A percentile compares a stretch with the other conserved stretches of the same genome.
phyloP scores from a whole-genome alignment of 106 monocot species.

The Dendrobium nobile region DNA sequence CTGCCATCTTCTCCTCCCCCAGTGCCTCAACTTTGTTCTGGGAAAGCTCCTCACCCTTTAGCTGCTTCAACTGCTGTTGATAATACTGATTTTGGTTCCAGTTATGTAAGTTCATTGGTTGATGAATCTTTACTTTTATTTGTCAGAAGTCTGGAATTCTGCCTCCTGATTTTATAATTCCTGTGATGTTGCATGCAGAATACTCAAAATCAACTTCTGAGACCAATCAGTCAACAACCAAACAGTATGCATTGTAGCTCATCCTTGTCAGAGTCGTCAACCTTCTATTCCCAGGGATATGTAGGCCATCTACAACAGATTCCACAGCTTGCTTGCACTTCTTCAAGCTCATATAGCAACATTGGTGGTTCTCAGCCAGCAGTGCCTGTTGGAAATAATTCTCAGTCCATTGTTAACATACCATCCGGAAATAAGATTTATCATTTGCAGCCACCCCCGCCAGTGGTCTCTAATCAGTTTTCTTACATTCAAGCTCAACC shows the following conservation, averaged over 20 bases:
- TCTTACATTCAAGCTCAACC: constrained; percentile 58
- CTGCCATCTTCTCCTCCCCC: constrained; percentile 81
- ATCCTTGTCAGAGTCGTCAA: constrained; percentile 16
- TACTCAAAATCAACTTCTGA: constrained; percentile 24
- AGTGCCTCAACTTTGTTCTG: constrained; percentile 7
- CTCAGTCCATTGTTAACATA: constrained; percentile 11
- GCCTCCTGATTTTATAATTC: neutral
- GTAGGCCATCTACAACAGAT: constrained; percentile 32
- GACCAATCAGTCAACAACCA: constrained; percentile 18
- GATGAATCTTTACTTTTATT: too few species aligned
- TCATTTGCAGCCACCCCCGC: constrained; percentile 60
- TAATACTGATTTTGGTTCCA: constrained; percentile 10
- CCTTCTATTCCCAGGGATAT: constrained; percentile 40
- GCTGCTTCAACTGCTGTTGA: constrained; percentile 15
- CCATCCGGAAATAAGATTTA: constrained; percentile 39
- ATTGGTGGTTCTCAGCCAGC: constrained; percentile 21
- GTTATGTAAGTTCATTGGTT: constrained; percentile 36
- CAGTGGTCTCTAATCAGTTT: constrained; percentile 66
- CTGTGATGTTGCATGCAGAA: constrained; percentile 32
- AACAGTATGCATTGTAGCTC: constrained; percentile 14
- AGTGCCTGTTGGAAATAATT: constrained; percentile 24
- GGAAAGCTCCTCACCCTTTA: constrained; percentile 10
- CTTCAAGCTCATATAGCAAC: constrained; percentile 29
- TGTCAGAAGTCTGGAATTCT: neutral
- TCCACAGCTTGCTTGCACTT: constrained; percentile 24